Evolutionary conservation across 2,329 filamentous ascomycete genomes (phyloP).

Genomic region (Neonectria hederae): DNA sequence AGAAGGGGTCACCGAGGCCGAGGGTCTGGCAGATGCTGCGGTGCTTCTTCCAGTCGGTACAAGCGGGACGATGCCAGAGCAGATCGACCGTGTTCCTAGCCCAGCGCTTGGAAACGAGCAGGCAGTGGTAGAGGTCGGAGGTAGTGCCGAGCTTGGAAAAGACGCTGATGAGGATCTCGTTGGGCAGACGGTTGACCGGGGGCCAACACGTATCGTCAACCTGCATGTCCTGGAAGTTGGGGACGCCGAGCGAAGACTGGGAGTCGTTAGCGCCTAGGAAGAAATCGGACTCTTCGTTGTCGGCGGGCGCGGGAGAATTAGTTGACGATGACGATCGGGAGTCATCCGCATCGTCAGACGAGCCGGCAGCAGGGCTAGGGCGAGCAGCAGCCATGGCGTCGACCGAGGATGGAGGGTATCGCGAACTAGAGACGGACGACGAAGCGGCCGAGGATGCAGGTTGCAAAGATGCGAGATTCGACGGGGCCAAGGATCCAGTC

Average conservation of each 20-base stretch:
- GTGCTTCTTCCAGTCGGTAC: slow-evolving; percentile 86
- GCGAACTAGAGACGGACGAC: background rate
- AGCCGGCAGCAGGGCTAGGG: slow-evolving; percentile 34
- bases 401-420: slow-evolving; percentile 1
- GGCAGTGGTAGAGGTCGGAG: slow-evolving; percentile 82
- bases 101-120: slow-evolving; percentile 96
- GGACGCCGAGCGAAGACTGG: slow-evolving; percentile 86
- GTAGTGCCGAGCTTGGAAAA: slow-evolving; percentile 84
- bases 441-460: background rate
- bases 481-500: background rate
- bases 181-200: slow-evolving; percentile 87
- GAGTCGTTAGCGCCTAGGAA: slow-evolving; percentile 91
- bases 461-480: slow-evolving; percentile 1
- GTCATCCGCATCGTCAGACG: slow-evolving; percentile 56
- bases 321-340: slow-evolving; percentile 73
- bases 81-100: slow-evolving; percentile 90
- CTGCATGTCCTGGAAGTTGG: slow-evolving; percentile 79
- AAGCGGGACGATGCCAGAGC: slow-evolving; percentile 93
- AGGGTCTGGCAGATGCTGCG: slow-evolving; percentile 83
- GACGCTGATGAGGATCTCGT: slow-evolving; percentile 93
- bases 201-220: slow-evolving; percentile 74
- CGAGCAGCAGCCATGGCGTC: slow-evolving; percentile 38
- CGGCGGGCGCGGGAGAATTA: slow-evolving; percentile 77
- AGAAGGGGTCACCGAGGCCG: slow-evolving; percentile 77
- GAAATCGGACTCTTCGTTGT: slow-evolving; percentile 94